A percentile compares a stretch with the other conserved stretches of the same genome.
Evolutionary conservation across 257 asterid species (phyloP).

Genomic region (Scutellaria galericulata): DNA sequence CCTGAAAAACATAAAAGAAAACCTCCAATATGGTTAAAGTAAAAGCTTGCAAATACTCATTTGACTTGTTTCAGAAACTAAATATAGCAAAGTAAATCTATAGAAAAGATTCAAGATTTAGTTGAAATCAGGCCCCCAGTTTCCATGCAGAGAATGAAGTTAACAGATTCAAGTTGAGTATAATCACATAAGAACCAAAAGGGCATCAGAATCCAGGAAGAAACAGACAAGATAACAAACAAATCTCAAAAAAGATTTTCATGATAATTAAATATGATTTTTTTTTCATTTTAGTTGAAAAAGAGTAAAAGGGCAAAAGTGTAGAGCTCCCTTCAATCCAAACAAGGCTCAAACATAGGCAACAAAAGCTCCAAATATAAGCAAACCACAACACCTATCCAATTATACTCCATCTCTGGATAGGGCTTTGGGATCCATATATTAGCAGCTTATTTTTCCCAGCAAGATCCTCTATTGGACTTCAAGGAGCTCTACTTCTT

Average conservation of each 20-base stretch:
- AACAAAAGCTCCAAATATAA: slow-evolving; percentile 79
- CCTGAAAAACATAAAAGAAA: slow-evolving; percentile 2
- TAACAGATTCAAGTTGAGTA: slow-evolving; percentile 11
- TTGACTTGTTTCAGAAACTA: slow-evolving; percentile 42
- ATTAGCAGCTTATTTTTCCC: slow-evolving; percentile 77
- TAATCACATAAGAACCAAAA: slow-evolving; percentile 30
- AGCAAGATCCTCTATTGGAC: slow-evolving; percentile 79
- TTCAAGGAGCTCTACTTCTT: slow-evolving; percentile 90
- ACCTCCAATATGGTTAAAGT: slow-evolving; percentile 7
- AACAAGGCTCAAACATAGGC: slow-evolving; percentile 58
- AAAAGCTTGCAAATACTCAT: not conserved
- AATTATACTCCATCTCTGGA: slow-evolving; percentile 30
- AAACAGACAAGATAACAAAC: slow-evolving; percentile 30
- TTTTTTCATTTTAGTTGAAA: no score
- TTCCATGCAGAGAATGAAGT: slow-evolving; percentile 28
- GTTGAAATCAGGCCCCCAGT: not conserved
- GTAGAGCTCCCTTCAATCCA: slow-evolving; percentile 98
- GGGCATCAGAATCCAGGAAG: slow-evolving; percentile 28
- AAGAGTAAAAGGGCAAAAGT: slow-evolving; percentile 15
- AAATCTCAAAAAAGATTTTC: not conserved
- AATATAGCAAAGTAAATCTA: slow-evolving; percentile 47
- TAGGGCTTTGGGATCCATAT: slow-evolving; percentile 86
- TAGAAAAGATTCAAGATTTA: slow-evolving; percentile 1
- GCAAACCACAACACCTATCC: slow-evolving; percentile 84
- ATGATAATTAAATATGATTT: not conserved